A percentile compares a stretch with the other conserved stretches of the same genome.
Evolutionary conservation across 176 grass and related monocot species (phyloP).

Genomic region (Rhipidocladum racemiflorum): DNA sequence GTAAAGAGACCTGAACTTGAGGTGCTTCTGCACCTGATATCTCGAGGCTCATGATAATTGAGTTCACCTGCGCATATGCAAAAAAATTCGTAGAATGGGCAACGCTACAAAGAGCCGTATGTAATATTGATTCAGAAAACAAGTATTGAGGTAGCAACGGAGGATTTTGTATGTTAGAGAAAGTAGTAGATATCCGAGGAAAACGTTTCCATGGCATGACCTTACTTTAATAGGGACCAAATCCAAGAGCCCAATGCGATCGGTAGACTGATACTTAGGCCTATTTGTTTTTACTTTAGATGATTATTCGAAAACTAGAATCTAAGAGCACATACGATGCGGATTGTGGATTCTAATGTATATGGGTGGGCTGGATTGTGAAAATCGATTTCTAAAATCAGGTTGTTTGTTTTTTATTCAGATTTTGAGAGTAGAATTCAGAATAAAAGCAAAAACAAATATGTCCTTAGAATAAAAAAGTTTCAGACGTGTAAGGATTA

Average conservation of each 20-base stretch:
- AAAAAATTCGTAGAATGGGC: background rate
- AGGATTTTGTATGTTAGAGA: background rate
- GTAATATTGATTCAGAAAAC: conserved; percentile 8
- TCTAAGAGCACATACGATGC: no score
- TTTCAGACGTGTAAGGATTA: background rate
- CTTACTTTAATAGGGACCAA: background rate
- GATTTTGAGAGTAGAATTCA: no score
- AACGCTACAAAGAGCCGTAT: background rate
- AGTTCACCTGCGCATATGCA: background rate
- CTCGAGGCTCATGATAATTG: conserved; percentile 25
- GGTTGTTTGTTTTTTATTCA: no score
- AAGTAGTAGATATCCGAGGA: background rate
- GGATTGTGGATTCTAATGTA: no score
- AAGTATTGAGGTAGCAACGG: background rate
- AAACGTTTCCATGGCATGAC: background rate
- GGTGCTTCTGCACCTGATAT: conserved; percentile 27
- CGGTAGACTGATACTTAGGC: background rate
- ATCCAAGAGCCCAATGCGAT: background rate
- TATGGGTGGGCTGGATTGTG: no score
- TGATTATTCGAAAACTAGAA: no score
- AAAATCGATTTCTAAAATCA: no score
- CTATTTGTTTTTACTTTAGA: no score
- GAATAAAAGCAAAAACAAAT: no score
- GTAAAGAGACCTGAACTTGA: conserved; percentile 30
- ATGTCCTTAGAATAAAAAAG: background rate